Base-by-base conservation (phyloP, 208 protist species). In the Leishmania amazonensis region DNA sequence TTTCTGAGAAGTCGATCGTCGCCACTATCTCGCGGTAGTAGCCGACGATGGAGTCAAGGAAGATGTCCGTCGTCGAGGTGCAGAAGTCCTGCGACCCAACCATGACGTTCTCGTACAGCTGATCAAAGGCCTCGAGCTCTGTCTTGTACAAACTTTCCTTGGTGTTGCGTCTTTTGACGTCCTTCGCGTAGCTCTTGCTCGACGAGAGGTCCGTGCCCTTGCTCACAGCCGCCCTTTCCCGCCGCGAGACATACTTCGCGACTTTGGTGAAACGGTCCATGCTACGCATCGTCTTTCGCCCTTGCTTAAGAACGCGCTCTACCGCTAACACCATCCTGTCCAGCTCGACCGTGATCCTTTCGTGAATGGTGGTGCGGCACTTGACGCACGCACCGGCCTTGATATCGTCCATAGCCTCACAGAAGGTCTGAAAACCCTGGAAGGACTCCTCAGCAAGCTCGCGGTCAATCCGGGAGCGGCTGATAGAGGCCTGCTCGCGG, bases 61-160 rank as follows among this genome's bases (percentile, higher is more conserved):
- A 89, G 54, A 81, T 49, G 49, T 84, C 83, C 40, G 85, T 89
- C 15, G 84, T 78, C 62, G 53, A 45, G 28, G 62, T 17, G 49
- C 58, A 68, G 58, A 84, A 81, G 62, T 72, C 53, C 81, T 87
- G 83, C 31, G 75, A 31, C 53, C 31, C 54, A 0, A 28, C 71
- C 74, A 86, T 77, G 17, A 85, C 45, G 31, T 74, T 42, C 75
- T 84, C 75, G 58, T 89, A 89, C 40, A 45, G 75, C 1, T 73
- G 71, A 42, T 83, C 60, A 35, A 89, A 89, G n/a, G n/a, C 1
- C 57, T 81, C 51, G 51, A 76, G 68, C 38, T 82, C 45, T 28
- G 35, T 62, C 38, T 64, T 5, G 68, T 65, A 84, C 13, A 62
- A 53, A 24, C 35, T 51, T 28, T 85, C 78, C 45, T 75, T 80